Evolutionary conservation across 2,329 filamentous ascomycete genomes (phyloP).

Genomic region (Capronia coronata): DNA sequence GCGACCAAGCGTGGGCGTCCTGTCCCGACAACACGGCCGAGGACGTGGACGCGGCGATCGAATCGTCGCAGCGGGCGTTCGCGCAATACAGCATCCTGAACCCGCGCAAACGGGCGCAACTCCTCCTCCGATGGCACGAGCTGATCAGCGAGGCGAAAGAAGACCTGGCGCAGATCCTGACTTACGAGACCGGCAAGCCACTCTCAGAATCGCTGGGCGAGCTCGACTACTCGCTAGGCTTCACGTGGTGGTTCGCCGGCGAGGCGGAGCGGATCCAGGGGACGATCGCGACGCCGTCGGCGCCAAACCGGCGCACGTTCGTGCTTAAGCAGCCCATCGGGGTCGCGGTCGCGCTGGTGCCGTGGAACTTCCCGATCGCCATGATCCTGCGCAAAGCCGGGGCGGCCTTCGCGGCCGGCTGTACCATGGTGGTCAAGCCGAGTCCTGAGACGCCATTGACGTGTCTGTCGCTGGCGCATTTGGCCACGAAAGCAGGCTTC

Average conservation of each 20-base stretch:
- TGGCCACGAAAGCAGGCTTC: conserved; percentile 52
- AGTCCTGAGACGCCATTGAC: conserved; percentile 61
- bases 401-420: conserved; percentile 64
- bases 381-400: conserved; percentile 63
- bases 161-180: conserved; percentile 57
- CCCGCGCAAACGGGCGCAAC: conserved; percentile 55
- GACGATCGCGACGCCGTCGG: conserved; percentile 49
- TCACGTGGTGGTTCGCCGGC: conserved; percentile 55
- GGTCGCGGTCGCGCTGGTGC: conserved; percentile 61
- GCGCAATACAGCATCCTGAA: conserved; percentile 54
- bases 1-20: conserved; percentile 46
- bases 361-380: conserved; percentile 66
- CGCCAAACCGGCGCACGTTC: conserved; percentile 59
- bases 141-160: conserved; percentile 57
- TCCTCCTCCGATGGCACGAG: conserved; percentile 59
- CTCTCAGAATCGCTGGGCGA: conserved; percentile 50
- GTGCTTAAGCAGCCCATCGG: conserved; percentile 70
- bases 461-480: conserved; percentile 46
- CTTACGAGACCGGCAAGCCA: conserved; percentile 57
- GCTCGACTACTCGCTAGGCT: conserved; percentile 50
- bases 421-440: conserved; percentile 67
- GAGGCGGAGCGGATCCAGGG: conserved; percentile 60
- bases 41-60: conserved; percentile 57
- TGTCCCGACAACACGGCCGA: conserved; percentile 47
- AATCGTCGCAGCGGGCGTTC: conserved; percentile 56